Evolutionary conservation across 352 stramenopile genomes (phyloP), one percentile per base, ranked within the genome.

Genomic region (Phytopythium kandeliae): DNA sequence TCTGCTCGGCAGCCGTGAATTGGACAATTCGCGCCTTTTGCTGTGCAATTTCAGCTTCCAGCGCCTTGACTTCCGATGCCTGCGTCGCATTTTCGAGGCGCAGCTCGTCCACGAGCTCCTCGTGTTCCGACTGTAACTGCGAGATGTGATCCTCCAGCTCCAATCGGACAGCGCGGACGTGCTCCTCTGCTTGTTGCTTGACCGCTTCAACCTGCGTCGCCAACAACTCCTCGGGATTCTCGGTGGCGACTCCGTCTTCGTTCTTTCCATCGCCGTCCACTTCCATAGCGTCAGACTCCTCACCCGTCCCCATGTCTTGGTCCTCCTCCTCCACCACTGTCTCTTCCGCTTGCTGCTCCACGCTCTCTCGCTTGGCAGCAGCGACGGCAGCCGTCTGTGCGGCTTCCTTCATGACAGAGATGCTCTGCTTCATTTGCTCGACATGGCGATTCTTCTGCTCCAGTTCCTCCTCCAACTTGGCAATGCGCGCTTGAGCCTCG

Each of bases 71-170:
- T 28, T 88, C 70, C 4, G 76, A 70, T 7, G 53, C 60, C 36
- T 89, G 72, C 3, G 69, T 79, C 13, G 79, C 74, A 36, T 85
- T 85, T 50, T 86, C 72, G 5, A 82, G 62, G 21, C 66, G 51
- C 38, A 90, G 35, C 22, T 88, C 67, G 22, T 85, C 73, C 28
- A 74, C 35, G 25, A 84, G 62, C 47, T 82, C 60, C 30, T 88
- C 78, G 12, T 85, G 67, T 28, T 84, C 67, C 2, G 48, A 52
- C 42, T 86, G 61, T 2, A 85, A 48, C 51, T 84, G 56, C 0
- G 65, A 53, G 34, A 90, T 82, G 25, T 86, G 65, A 2, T 90
- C 81, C 59, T 88, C 78, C 31, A 85, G 57, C 65, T 89, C 74
- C 4, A 67, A 55, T 22, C 78, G 75, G 8, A 91, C 71, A 16